Evolutionary conservation across 371 early-diverging fungal species (phyloP).

Genomic region (Gilbertella persicaria): DNA sequence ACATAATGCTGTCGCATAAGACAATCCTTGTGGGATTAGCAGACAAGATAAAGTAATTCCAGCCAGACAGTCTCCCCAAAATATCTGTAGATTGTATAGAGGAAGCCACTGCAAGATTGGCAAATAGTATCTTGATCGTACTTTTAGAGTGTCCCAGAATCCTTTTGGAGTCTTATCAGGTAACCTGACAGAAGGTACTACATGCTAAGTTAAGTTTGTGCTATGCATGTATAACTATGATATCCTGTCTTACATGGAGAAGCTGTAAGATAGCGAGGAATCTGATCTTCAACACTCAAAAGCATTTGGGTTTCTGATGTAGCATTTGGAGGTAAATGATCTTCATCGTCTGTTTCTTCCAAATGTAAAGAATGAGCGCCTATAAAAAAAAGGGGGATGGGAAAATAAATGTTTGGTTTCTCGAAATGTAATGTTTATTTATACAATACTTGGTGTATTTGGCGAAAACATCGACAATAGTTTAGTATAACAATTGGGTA

Average conservation of each 20-base stretch:
- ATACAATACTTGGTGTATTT: no score
- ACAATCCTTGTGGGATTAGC: slow-evolving; percentile 87
- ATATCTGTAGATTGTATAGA: slow-evolving; percentile 58
- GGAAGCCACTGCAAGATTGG: slow-evolving; percentile 91
- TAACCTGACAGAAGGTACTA: slow-evolving; percentile 41
- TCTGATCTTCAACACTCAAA: slow-evolving; percentile 16
- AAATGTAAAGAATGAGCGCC: slow-evolving; percentile 16
- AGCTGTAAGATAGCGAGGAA: slow-evolving; percentile 31
- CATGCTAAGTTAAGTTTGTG: neutral
- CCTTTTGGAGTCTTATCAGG: slow-evolving; percentile 34
- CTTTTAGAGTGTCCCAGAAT: slow-evolving; percentile 42
- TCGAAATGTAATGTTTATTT: no score
- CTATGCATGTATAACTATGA: neutral
- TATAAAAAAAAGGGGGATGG: no score
- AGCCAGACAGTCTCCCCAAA: slow-evolving; percentile 75
- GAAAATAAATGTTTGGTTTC: no score
- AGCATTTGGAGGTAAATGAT: slow-evolving; percentile 17
- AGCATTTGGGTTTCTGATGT: slow-evolving; percentile 18
- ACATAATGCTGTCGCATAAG: slow-evolving; percentile 89
- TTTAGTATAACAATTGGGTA: no score
- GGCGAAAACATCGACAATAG: no score
- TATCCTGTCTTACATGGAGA: slow-evolving; percentile 23
- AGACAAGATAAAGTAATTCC: slow-evolving; percentile 89
- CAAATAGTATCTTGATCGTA: slow-evolving; percentile 82
- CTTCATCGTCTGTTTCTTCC: slow-evolving; percentile 27